Evolutionary conservation across 2,329 filamentous ascomycete species (phyloP).

Genomic region (Penicillium expansum): DNA sequence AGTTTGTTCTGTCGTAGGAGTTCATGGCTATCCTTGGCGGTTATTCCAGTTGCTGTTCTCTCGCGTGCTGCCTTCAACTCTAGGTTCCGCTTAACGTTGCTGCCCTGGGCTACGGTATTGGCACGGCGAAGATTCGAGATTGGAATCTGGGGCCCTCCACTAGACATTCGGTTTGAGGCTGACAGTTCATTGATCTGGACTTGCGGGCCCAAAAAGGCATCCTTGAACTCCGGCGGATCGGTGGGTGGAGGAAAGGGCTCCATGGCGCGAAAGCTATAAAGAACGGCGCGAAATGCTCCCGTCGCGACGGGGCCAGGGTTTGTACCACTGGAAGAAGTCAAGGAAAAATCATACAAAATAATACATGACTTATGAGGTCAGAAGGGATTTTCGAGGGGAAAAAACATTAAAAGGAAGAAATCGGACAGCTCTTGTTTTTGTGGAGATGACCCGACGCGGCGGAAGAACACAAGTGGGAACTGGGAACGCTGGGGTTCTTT

Average conservation of each 20-base stretch:
- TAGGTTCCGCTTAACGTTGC: conserved; percentile 30
- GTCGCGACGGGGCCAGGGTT: conserved; percentile 10
- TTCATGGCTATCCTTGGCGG: conserved; percentile 54
- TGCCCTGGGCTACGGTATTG: conserved; percentile 39
- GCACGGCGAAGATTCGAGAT: conserved; percentile 34
- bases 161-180: conserved; percentile 7
- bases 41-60: conserved; percentile 36
- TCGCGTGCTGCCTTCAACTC: conserved; percentile 34
- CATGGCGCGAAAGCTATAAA: conserved; percentile 20
- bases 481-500: conserved; percentile 1
- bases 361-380: conserved; percentile 4
- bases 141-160: conserved; percentile 20
- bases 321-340: conserved; percentile 17
- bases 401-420: conserved; percentile 1
- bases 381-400: not conserved
- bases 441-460: conserved; percentile 24
- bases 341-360: conserved; percentile 5
- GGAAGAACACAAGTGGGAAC: conserved; percentile 2
- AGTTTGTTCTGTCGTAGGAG: conserved; percentile 39
- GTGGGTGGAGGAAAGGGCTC: conserved; percentile 17
- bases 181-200: conserved; percentile 20
- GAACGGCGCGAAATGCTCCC: conserved; percentile 2
- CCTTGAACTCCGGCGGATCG: conserved; percentile 16
- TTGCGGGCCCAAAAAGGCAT: conserved; percentile 16
- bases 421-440: conserved; percentile 25